Evolutionary conservation across 352 stramenopile genomes (phyloP).

Genomic region (Phytophthora sansomeana): DNA sequence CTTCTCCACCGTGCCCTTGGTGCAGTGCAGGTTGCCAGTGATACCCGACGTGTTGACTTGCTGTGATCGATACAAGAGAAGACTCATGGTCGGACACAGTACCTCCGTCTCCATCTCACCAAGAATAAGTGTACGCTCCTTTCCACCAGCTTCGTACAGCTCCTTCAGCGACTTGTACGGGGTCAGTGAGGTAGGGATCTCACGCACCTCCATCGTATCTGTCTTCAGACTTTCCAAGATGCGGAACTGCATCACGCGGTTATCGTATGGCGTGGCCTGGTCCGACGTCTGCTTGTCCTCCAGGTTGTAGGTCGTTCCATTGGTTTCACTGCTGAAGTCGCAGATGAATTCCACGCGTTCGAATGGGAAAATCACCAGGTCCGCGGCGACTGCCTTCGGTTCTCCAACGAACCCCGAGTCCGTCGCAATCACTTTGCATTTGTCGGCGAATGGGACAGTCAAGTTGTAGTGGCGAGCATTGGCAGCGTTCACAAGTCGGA

Average conservation of each 20-base stretch:
- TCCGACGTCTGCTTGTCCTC: slow-evolving; percentile 55
- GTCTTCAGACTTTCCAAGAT: slow-evolving; percentile 52
- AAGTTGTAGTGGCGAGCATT: slow-evolving; percentile 87
- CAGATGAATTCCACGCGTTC: slow-evolving; percentile 69
- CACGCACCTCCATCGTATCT: slow-evolving; percentile 37
- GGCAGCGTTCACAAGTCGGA: slow-evolving; percentile 66
- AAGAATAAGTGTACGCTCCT: slow-evolving; percentile 58
- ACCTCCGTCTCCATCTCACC: slow-evolving; percentile 59
- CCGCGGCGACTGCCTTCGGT: slow-evolving; percentile 8
- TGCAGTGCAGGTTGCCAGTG: slow-evolving; percentile 58
- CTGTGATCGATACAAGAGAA: slow-evolving; percentile 49
- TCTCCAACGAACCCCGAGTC: slow-evolving; percentile 70
- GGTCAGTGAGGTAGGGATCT: slow-evolving; percentile 47
- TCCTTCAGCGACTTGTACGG: slow-evolving; percentile 64
- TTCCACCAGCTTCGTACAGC: slow-evolving; percentile 60
- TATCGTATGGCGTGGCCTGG: slow-evolving; percentile 57
- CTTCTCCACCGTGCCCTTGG: slow-evolving; percentile 78
- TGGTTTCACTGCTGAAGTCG: slow-evolving; percentile 51
- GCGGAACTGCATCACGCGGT: slow-evolving; percentile 57
- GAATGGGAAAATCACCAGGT: slow-evolving; percentile 56
- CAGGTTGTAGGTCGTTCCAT: slow-evolving; percentile 60
- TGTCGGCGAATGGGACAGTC: slow-evolving; percentile 67
- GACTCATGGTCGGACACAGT: slow-evolving; percentile 53
- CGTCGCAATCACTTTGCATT: slow-evolving; percentile 65
- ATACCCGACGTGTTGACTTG: slow-evolving; percentile 63